Conservation (phyloP, 2,329 filamentous ascomycete species). For the Ophiostoma piceae region DNA sequence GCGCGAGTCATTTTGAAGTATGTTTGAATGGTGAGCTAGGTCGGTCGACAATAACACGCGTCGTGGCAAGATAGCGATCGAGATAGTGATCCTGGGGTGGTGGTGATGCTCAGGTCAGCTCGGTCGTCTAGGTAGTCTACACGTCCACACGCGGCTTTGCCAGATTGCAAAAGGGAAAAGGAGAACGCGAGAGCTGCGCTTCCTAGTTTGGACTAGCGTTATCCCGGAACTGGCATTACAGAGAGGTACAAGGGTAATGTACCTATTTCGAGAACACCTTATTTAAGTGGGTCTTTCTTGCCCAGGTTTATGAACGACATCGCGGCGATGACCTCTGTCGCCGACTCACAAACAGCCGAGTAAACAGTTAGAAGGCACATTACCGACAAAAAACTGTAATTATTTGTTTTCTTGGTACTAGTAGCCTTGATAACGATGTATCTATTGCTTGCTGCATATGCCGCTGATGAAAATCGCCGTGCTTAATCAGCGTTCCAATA, state of each 20-base stretch:
- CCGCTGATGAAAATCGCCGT: too few species aligned
- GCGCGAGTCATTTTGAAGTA: slow-evolving; percentile 77
- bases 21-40: background rate
- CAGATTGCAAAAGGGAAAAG: slow-evolving; percentile 12
- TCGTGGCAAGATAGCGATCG: background rate
- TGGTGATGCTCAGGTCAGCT: slow-evolving; percentile 9
- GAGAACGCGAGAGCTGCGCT: slow-evolving; percentile 11
- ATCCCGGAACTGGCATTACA: background rate
- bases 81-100: background rate
- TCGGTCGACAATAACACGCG: background rate
- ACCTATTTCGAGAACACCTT: background rate
- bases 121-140: background rate
- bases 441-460: too few species aligned
- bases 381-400: too few species aligned
- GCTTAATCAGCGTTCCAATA: too few species aligned
- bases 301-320: background rate
- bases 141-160: slow-evolving; percentile 12
- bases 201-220: background rate
- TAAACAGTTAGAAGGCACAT: too few species aligned
- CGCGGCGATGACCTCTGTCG: background rate
- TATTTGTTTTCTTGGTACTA: too few species aligned
- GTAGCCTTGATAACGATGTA: too few species aligned
- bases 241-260: background rate
- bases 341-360: too few species aligned
- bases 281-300: background rate